Evolutionary conservation across 2,329 filamentous ascomycete genomes (phyloP).

Genomic region (Penicillium sp.): DNA sequence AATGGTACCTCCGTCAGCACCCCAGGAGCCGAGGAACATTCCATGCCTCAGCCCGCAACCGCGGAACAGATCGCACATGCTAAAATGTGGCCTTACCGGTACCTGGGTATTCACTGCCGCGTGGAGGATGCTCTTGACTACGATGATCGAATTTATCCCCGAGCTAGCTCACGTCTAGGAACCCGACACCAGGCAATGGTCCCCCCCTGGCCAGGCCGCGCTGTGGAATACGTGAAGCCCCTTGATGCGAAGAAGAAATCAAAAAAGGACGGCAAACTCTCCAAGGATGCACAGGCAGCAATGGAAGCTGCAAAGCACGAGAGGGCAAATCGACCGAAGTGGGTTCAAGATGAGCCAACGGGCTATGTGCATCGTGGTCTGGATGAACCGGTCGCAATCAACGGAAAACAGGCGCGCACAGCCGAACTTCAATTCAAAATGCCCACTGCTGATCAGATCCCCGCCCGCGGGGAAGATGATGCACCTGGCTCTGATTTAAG

Average conservation of each 20-base stretch:
- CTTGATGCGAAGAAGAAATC: conserved; percentile 73
- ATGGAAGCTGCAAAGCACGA: conserved; percentile 73
- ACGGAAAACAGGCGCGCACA: conserved; percentile 66
- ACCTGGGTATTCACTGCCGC: conserved; percentile 88
- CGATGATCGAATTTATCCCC: conserved; percentile 92
- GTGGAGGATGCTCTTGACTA: conserved; percentile 93
- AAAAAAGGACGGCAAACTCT: conserved; percentile 62
- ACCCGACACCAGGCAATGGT: conserved; percentile 86
- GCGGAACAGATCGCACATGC: conserved; percentile 85
- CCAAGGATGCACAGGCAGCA: conserved; percentile 69
- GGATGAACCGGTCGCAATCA: conserved; percentile 53
- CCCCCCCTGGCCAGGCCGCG: conserved; percentile 71
- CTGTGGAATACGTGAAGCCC: conserved; percentile 84
- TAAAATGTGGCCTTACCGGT: conserved; percentile 91
- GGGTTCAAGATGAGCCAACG: conserved; percentile 81
- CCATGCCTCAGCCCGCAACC: conserved; percentile 55
- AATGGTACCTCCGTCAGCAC: conserved; percentile 58
- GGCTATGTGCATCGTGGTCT: conserved; percentile 80
- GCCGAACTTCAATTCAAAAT: conserved; percentile 71
- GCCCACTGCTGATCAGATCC: conserved; percentile 46
- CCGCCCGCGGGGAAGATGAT: conserved; percentile 39
- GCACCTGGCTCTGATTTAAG: conserved; percentile 30
- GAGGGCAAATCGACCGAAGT: conserved; percentile 75
- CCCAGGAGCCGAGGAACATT: conserved; percentile 48
- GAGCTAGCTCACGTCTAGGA: conserved; percentile 83